Evolutionary conservation across 2,329 filamentous ascomycete species (phyloP).

Genomic region (Stenocarpella maydis): DNA sequence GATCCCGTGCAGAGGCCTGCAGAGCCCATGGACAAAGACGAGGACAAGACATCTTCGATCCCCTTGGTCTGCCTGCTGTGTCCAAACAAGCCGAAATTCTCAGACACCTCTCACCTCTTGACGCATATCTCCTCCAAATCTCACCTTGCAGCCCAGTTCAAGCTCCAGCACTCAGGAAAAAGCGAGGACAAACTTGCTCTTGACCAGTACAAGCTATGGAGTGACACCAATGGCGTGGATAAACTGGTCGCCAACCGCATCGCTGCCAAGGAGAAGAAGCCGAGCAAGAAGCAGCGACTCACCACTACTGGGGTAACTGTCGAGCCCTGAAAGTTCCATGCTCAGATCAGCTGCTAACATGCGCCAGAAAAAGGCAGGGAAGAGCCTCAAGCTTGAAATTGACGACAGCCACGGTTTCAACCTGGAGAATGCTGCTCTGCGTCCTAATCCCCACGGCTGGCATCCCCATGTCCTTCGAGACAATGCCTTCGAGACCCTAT

Average conservation of each 20-base stretch:
- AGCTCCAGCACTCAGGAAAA: constrained; percentile 76
- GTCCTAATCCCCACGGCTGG: constrained; percentile 18
- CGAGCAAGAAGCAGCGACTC: constrained; percentile 22
- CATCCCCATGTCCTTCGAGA: constrained; percentile 16
- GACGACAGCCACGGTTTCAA: background rate
- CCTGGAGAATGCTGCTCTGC: background rate
- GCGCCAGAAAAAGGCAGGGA: constrained; percentile 17
- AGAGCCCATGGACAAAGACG: constrained; percentile 1
- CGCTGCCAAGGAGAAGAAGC: constrained; percentile 73
- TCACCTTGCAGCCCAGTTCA: constrained; percentile 87
- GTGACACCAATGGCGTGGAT: constrained; percentile 73
- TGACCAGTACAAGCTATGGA: constrained; percentile 80
- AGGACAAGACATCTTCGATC: constrained; percentile 49
- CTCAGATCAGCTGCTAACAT: background rate
- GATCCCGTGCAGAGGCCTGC: background rate
- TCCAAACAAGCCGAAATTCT: constrained; percentile 80
- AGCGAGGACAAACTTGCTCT: constrained; percentile 70
- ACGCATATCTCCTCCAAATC: constrained; percentile 93
- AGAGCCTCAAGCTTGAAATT: constrained; percentile 22
- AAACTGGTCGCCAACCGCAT: constrained; percentile 80
- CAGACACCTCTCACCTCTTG: constrained; percentile 88
- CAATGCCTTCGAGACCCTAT: background rate
- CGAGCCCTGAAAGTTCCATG: background rate
- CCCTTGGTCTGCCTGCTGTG: constrained; percentile 85
- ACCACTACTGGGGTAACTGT: constrained; percentile 5